phyloP scores from a whole-genome alignment of 495 filamentous ascomycete genomes.

The Hypoxylon subgilvum region DNA sequence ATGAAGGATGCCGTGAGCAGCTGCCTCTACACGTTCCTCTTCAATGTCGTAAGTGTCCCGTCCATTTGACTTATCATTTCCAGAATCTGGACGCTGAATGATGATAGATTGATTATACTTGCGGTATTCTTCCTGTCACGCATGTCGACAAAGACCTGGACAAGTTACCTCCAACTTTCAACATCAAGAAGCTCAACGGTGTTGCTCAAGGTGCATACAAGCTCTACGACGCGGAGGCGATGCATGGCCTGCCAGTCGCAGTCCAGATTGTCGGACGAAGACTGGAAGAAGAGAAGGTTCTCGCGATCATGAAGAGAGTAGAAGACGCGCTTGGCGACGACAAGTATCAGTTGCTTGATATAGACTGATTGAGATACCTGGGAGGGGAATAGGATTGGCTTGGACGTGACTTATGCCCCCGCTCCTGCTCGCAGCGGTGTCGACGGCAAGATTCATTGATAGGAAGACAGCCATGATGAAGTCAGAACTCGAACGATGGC shows the following conservation, averaged over 20 bases:
- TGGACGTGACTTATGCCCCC: not conserved
- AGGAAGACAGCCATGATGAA: no score
- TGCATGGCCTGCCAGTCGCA: conserved; percentile 87
- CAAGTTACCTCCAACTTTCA: conserved; percentile 62
- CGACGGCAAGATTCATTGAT: no score
- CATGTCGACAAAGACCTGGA: conserved; percentile 77
- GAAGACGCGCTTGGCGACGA: conserved; percentile 73
- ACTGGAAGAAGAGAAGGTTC: conserved; percentile 90
- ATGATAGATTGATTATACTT: conserved; percentile 77
- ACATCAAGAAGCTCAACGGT: conserved; percentile 70
- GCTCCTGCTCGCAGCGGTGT: no score
- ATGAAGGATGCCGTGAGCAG: conserved; percentile 86
- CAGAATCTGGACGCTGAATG: conserved; percentile 3
- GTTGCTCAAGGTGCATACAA: conserved; percentile 85
- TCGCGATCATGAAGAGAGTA: conserved; percentile 80
- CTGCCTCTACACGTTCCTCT: conserved; percentile 95
- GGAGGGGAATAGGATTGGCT: not conserved
- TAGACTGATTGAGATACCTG: conserved; percentile 22
- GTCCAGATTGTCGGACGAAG: conserved; percentile 86
- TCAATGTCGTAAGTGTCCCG: conserved; percentile 70
- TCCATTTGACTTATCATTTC: not conserved
- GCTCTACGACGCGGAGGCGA: conserved; percentile 80
- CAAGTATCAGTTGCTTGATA: conserved; percentile 70
- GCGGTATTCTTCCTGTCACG: conserved; percentile 84
- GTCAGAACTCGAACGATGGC: no score